Conservation (phyloP, 2,329 filamentous ascomycete species). For the Dactylellina parvicollis region DNA sequence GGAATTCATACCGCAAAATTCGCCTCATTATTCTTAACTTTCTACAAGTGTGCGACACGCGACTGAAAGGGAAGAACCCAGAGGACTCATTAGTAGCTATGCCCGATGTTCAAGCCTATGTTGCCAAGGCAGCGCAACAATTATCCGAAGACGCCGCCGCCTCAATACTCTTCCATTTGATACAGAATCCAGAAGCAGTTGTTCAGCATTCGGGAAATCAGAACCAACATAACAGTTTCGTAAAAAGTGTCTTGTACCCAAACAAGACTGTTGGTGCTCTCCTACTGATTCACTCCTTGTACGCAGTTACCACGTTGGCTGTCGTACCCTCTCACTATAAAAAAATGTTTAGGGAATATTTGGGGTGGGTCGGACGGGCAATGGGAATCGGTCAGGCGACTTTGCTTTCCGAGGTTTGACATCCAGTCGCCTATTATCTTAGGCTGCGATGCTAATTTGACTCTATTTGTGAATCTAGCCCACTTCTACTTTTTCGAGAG, state of each 20-base stretch:
- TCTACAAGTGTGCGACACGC: not conserved
- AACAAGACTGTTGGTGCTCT: conserved; percentile 10
- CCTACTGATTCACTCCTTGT: not conserved
- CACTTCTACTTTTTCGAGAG: not conserved
- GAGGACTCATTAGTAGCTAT: not conserved
- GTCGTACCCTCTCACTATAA: not conserved
- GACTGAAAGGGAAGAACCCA: not conserved
- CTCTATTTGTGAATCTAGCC: not conserved
- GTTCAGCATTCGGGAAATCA: not conserved
- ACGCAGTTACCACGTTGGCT: not conserved
- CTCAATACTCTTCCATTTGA: conserved; percentile 1
- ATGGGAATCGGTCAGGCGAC: conserved; percentile 21
- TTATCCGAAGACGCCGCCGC: conserved; percentile 7
- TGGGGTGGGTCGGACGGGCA: not conserved
- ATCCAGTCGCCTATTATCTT: not conserved
- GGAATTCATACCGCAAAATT: conserved; percentile 22
- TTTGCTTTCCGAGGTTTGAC: conserved; percentile 10
- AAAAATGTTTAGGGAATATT: conserved; percentile 13
- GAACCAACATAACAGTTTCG: not conserved
- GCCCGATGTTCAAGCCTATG: not conserved
- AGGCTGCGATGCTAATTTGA: not conserved
- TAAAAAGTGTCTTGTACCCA: not conserved
- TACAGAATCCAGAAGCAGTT: not conserved
- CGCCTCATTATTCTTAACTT: conserved; percentile 11
- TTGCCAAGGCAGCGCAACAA: not conserved